phyloP scores from a whole-genome alignment of 2,329 filamentous ascomycete species.

The Xylaria sp. region DNA sequence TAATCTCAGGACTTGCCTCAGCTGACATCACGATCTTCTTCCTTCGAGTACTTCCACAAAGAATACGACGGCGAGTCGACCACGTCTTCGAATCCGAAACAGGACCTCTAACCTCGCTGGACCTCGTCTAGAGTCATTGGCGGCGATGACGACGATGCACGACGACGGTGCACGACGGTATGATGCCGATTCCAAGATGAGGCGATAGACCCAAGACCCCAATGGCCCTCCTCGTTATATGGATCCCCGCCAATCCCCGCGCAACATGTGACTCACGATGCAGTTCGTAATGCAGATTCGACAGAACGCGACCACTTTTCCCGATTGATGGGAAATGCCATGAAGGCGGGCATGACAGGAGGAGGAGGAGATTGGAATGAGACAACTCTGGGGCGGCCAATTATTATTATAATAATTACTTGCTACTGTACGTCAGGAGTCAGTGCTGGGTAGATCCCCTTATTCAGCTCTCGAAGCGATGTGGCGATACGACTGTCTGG shows the following conservation, averaged over 20 bases:
- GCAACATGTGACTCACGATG: conserved; percentile 22
- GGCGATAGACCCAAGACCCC: conserved; percentile 16
- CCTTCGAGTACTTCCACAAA: conserved; percentile 6
- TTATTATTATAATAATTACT: conserved; percentile 30
- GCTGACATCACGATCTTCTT: conserved; percentile 6
- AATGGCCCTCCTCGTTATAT: conserved; percentile 5
- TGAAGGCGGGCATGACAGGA: conserved; percentile 17
- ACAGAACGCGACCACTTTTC: conserved; percentile 4
- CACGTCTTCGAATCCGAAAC: conserved; percentile 29
- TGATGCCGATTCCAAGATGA: conserved; percentile 11
- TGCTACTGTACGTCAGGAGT: conserved; percentile 4
- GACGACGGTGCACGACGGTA: conserved; percentile 15
- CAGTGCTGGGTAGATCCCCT: conserved; percentile 2
- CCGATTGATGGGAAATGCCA: conserved; percentile 17
- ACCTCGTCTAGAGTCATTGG: background rate
- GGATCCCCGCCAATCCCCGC: conserved; percentile 21
- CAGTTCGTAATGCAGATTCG: conserved; percentile 10
- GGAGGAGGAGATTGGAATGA: conserved; percentile 11
- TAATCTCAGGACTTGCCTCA: conserved; percentile 3
- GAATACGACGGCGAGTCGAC: conserved; percentile 17
- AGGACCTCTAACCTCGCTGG: conserved; percentile 6
- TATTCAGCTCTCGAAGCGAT: conserved; percentile 4
- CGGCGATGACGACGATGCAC: conserved; percentile 15
- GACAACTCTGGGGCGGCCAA: conserved; percentile 25
- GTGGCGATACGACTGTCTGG: conserved; percentile 6